phyloP scores from a whole-genome alignment of 768 basidiomycete species.

The Serendipita vermifera region DNA sequence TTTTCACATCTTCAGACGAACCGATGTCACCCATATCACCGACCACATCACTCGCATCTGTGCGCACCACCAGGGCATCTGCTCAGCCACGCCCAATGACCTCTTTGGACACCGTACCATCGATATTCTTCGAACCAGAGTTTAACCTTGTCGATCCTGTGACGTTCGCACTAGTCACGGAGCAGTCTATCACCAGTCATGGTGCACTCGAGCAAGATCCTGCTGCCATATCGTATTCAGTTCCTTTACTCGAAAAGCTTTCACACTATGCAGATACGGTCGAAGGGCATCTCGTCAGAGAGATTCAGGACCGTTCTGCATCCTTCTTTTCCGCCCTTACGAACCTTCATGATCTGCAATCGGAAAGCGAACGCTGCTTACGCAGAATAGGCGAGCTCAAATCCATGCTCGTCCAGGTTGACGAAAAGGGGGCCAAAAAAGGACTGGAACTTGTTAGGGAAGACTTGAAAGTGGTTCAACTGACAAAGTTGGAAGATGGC shows the following conservation, averaged over 20 bases:
- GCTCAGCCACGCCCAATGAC: slow-evolving; percentile 41
- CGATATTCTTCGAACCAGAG: slow-evolving; percentile 59
- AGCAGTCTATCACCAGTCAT: slow-evolving; percentile 26
- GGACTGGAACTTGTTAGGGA: slow-evolving; percentile 63
- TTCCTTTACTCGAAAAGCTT: slow-evolving; percentile 75
- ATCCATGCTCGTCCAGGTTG: slow-evolving; percentile 56
- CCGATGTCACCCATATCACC: background rate
- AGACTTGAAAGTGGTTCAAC: slow-evolving; percentile 46
- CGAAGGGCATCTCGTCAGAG: slow-evolving; percentile 86
- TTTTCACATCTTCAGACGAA: background rate
- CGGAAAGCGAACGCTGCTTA: slow-evolving; percentile 76
- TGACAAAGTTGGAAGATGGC: slow-evolving; percentile 48
- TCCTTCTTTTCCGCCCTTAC: slow-evolving; percentile 95
- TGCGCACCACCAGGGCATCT: slow-evolving; percentile 16
- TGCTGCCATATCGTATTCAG: slow-evolving; percentile 47
- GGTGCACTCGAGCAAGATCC: slow-evolving; percentile 34
- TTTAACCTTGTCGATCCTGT: slow-evolving; percentile 75
- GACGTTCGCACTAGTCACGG: slow-evolving; percentile 67
- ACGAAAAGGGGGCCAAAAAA: slow-evolving; percentile 60
- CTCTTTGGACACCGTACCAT: slow-evolving; percentile 60
- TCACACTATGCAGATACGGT: slow-evolving; percentile 87
- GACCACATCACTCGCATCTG: slow-evolving; percentile 14
- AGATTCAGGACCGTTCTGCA: slow-evolving; percentile 78
- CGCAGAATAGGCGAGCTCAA: slow-evolving; percentile 62
- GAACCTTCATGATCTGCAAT: slow-evolving; percentile 84